Base-by-base conservation (phyloP, 1,284 basidiomycete genomes). In the Waitea zeae region DNA sequence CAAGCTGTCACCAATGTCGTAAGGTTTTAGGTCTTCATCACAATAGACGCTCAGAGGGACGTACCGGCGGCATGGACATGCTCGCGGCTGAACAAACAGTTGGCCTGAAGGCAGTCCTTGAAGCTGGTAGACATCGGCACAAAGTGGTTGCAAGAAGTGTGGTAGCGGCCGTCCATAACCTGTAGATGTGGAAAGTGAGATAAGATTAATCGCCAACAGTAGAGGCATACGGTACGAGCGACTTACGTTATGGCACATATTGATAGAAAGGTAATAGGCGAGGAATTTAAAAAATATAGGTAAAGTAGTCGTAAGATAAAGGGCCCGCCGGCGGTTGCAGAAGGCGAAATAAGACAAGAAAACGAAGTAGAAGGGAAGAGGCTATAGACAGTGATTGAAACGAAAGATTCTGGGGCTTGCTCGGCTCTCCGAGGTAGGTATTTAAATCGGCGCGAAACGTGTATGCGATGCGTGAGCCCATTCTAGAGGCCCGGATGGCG, bases 231-330 rank as follows among this genome's bases (percentile, higher is more conserved):
- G 22, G 34, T 17, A 15, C 18, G 18, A 27, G 12, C 30, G 31
- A 57, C 70, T 38, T 47, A 83, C 80, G 54, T 83, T 82, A 56
- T 79, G 64, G 51, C 80, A 84, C 81, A 84, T 84, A 38, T 44
- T 52, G 41, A 41, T 31, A 24, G 20, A 34, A 12, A 14, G 24
- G 20, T 5, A 12, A 22, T 17, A 22, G 17, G 32, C 20, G 20
- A 20, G 24, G 32, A 22, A 13, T 20, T 20, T n/a, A n/a, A n/a
- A n/a, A n/a, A n/a, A n/a, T n/a, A n/a, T n/a, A n/a, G n/a, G n/a
- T n/a, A n/a, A n/a, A n/a, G n/a, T n/a, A n/a, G 24, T 7, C 9
- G 24, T 26, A n/a, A 26, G 24, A 7, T n/a, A 3, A 20, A 33
- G 17, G 17, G 7, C 13, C 15, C 31, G 13, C 17, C 14, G 14